Evolutionary conservation across 2,329 filamentous ascomycete species (phyloP).

Genomic region (Rachicladosporium sp.): DNA sequence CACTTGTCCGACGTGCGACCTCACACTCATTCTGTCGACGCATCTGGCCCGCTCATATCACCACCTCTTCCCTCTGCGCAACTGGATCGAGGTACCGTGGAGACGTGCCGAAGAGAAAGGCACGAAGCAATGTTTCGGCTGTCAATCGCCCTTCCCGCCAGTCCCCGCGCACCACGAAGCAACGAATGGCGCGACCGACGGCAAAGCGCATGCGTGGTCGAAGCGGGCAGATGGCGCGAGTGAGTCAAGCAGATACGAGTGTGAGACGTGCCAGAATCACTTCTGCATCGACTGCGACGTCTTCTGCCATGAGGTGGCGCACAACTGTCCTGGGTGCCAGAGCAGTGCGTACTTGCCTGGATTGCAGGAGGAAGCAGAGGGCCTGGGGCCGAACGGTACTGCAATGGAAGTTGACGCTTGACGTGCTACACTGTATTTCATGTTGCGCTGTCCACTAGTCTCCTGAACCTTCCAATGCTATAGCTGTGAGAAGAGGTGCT

Average conservation of each 20-base stretch:
- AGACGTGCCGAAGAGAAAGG: constrained; percentile 43
- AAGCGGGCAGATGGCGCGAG: constrained; percentile 45
- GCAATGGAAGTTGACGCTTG: too few relatives aligned
- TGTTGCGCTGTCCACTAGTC: too few relatives aligned
- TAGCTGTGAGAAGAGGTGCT: too few relatives aligned
- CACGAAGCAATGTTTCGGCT: constrained; percentile 59
- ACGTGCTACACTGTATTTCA: too few relatives aligned
- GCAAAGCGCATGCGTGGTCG: constrained; percentile 1
- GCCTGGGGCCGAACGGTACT: neutral
- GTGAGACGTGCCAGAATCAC: constrained; percentile 72
- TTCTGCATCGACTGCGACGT: constrained; percentile 98
- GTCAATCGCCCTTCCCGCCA: constrained; percentile 58
- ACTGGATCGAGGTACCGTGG: constrained; percentile 89
- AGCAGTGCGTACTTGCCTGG: constrained; percentile 24
- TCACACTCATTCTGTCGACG: constrained; percentile 88
- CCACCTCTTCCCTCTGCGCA: constrained; percentile 77
- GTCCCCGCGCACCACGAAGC: constrained; percentile 21
- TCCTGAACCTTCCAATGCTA: too few relatives aligned
- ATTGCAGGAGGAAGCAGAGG: neutral
- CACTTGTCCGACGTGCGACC: constrained; percentile 79
- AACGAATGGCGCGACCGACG: constrained; percentile 9
- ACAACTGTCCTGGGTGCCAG: constrained; percentile 90
- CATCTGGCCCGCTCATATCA: constrained; percentile 89
- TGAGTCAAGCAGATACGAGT: constrained; percentile 80
- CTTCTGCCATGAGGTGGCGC: constrained; percentile 83